Evolutionary conservation across 31 red algal species (phyloP), one percentile per base, ranked within the genome.

Genomic region (Odonthalia washingtoniensis): DNA sequence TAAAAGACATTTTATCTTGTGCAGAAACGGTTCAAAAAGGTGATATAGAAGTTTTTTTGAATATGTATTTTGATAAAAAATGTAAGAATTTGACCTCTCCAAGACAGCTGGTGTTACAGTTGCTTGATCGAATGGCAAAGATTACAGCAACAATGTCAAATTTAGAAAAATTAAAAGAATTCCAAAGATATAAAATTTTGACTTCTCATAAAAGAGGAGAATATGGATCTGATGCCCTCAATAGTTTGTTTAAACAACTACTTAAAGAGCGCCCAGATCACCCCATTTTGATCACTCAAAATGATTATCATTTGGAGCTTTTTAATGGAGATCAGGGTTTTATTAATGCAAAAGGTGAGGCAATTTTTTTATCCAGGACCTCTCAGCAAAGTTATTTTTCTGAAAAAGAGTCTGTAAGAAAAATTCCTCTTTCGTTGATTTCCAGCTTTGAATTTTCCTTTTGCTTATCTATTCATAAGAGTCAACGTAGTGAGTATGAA

Each of bases 261-360:
- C 33, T 67, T 30, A 35, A 67, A 67, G 27, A 67, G 27, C 33
- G 33, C 33, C 64, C 64, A 35, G 64, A 35, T 67, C 27, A 67
- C 27, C 64, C 64, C 30, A 67, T 67, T 35, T 33, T 67, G 64
- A 67, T 67, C 33, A 67, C 33, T 67, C 30, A 67, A 67, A 67
- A 67, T 35, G 33, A 67, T 35, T 33, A 30, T 30, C 30, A 33
- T 30, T 35, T 33, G 33, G 33, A 67, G 27, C 33, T 67, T 33
- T 67, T 33, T 67, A 67, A 67, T 35, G 64, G 64, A 33, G 64
- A 67, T 67, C 64, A 67, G 27, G 64, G 64, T 30, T 67, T 67
- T 33, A 35, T 67, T 67, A 30, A 33, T 30, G 33, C 64, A 67
- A 35, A 67, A 30, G 33, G 64, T 67, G 64, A 67, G 42, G 42